phyloP scores from a whole-genome alignment of 768 basidiomycete genomes.

The Phylloporus sp. region DNA sequence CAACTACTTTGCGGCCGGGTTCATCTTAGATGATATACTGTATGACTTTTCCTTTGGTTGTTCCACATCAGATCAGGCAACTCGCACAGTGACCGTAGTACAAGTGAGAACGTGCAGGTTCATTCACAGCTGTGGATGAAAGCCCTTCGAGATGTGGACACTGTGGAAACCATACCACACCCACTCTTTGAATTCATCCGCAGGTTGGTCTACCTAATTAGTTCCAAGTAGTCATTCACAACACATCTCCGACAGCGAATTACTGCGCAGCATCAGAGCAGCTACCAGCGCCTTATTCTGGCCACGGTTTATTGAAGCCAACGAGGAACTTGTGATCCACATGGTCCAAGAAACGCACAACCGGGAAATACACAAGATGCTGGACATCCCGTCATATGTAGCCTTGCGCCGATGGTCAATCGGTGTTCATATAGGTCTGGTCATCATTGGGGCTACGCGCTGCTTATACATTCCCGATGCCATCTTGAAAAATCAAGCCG shows the following conservation, averaged over 20 bases:
- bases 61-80: background rate
- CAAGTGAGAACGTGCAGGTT: background rate
- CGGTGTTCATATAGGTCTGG: background rate
- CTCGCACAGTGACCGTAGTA: background rate
- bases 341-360: constrained; percentile 5
- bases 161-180: background rate
- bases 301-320: constrained; percentile 7
- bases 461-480: constrained; percentile 6
- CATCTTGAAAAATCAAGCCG: constrained; percentile 3
- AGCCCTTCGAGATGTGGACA: background rate
- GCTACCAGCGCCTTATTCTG: constrained; percentile 9
- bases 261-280: constrained; percentile 2
- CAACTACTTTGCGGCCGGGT: background rate
- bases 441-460: background rate
- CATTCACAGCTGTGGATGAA: background rate
- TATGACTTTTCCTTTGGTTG: background rate
- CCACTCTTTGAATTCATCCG: constrained; percentile 4
- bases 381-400: constrained; percentile 10
- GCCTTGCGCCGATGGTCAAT: constrained; percentile 8
- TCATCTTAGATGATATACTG: background rate
- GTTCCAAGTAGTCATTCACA: too few species aligned
- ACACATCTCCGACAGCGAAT: too few species aligned
- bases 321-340: background rate
- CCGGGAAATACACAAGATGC: constrained; percentile 1
- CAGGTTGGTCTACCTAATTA: constrained; percentile 8